Conservation (phyloP, 148 eudicot species). For the Rhododendron williamsianum region DNA sequence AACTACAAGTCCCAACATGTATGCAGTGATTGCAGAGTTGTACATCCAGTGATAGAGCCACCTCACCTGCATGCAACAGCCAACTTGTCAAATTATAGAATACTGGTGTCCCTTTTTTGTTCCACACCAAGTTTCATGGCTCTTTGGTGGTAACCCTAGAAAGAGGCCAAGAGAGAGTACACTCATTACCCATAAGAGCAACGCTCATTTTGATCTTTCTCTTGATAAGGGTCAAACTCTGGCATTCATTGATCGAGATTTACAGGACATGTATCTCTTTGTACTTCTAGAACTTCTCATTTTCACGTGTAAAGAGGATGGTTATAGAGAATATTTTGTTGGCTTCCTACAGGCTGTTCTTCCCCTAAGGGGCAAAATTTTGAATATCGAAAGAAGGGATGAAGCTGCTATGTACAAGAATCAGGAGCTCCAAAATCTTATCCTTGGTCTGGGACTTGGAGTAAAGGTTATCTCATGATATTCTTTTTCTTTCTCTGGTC, state of each 20-base stretch:
- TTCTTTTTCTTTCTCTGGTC: background rate
- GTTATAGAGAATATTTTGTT: background rate
- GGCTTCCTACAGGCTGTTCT: slow-evolving; percentile 76
- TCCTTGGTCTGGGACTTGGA: slow-evolving; percentile 90
- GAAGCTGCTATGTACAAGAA: slow-evolving; percentile 99
- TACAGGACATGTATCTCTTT: background rate
- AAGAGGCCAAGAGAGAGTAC: background rate
- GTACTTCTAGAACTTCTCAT: background rate
- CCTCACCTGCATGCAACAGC: background rate
- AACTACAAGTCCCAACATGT: background rate
- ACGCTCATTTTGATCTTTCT: background rate
- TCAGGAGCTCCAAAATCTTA: slow-evolving; percentile 89
- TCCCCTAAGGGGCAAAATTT: slow-evolving; percentile 92
- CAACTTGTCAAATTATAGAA: background rate
- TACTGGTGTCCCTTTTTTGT: background rate
- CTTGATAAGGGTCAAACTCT: background rate
- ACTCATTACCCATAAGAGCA: background rate
- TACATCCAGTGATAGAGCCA: background rate
- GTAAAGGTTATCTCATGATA: slow-evolving; percentile 54
- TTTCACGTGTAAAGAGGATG: background rate
- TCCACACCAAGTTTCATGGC: background rate
- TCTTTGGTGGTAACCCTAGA: background rate
- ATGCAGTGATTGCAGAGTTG: background rate
- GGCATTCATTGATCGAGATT: background rate
- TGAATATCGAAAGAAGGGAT: slow-evolving; percentile 84